phyloP scores from a whole-genome alignment of 2,329 filamentous ascomycete species.

The Penicillium oxalicum region DNA sequence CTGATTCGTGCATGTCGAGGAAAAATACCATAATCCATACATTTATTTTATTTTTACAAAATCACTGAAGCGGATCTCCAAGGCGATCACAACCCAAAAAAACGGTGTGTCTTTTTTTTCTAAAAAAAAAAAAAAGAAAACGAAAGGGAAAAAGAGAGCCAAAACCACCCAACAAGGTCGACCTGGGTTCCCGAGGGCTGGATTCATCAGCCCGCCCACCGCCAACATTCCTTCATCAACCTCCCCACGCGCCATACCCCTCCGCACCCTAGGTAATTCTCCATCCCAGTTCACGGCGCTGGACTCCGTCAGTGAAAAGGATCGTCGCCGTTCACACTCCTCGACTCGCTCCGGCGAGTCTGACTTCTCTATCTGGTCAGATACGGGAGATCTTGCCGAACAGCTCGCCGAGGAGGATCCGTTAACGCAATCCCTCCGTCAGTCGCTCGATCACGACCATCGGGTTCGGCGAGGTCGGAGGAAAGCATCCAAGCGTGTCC shows the following conservation, averaged over 20 bases:
- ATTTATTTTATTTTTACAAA: neutral
- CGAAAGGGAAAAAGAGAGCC: neutral
- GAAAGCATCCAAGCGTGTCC: conserved; percentile 58
- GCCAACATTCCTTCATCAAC: conserved; percentile 80
- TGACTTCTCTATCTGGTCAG: conserved; percentile 79
- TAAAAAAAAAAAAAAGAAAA: neutral
- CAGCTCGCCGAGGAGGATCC: conserved; percentile 82
- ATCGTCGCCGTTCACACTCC: conserved; percentile 46
- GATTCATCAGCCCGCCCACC: conserved; percentile 64
- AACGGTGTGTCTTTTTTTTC: too few relatives aligned
- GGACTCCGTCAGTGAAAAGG: conserved; percentile 44
- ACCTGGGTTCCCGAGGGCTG: neutral
- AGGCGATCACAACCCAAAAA: too few relatives aligned
- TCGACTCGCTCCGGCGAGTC: conserved; percentile 52
- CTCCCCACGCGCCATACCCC: conserved; percentile 66
- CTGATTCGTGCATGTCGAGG: conserved; percentile 1
- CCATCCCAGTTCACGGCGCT: conserved; percentile 30
- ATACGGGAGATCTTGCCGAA: conserved; percentile 91
- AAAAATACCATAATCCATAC: too few relatives aligned
- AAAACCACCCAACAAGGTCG: neutral
- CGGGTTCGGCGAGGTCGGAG: conserved; percentile 39
- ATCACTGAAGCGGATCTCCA: neutral
- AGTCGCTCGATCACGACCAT: conserved; percentile 58
- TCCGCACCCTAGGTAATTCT: conserved; percentile 60
- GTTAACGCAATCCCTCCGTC: conserved; percentile 62